Percentiles rank a stretch among this genome's conserved stretches.
Conservation (phyloP, 2,329 filamentous ascomycete species). For the Hymenoscyphus infarciens region DNA sequence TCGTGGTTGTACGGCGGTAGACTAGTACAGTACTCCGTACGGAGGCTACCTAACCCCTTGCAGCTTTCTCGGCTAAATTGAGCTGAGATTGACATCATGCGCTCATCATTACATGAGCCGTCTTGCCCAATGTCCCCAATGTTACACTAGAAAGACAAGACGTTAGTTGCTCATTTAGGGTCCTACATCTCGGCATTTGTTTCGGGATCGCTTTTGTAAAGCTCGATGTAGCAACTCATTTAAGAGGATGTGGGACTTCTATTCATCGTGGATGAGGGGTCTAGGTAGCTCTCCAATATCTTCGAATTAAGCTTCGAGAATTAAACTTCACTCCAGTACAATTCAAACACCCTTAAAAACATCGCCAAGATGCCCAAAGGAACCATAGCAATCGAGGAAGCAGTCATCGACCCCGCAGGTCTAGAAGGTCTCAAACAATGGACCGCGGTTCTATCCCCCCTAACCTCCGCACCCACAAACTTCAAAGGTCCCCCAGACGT, state of each 20-base stretch:
- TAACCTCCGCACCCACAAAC: background rate
- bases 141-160: background rate
- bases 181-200: background rate
- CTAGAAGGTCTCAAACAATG: constrained; percentile 17
- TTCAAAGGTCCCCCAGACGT: constrained; percentile 7
- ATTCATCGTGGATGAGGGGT: background rate
- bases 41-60: background rate
- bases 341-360: background rate
- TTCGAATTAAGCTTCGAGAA: too few relatives aligned
- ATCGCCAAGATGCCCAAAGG: constrained; percentile 15
- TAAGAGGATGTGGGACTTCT: background rate
- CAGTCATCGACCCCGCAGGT: constrained; percentile 20
- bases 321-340: background rate
- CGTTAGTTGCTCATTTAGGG: background rate
- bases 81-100: background rate
- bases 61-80: background rate
- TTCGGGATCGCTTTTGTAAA: background rate
- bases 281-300: background rate
- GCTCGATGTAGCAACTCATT: background rate
- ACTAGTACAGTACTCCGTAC: too few relatives aligned
- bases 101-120: background rate
- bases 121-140: background rate
- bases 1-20: background rate
- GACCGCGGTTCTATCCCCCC: constrained; percentile 17
- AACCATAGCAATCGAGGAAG: constrained; percentile 25